Conservation (phyloP, 768 basidiomycete species). For the Cystoderma amianthinum region DNA sequence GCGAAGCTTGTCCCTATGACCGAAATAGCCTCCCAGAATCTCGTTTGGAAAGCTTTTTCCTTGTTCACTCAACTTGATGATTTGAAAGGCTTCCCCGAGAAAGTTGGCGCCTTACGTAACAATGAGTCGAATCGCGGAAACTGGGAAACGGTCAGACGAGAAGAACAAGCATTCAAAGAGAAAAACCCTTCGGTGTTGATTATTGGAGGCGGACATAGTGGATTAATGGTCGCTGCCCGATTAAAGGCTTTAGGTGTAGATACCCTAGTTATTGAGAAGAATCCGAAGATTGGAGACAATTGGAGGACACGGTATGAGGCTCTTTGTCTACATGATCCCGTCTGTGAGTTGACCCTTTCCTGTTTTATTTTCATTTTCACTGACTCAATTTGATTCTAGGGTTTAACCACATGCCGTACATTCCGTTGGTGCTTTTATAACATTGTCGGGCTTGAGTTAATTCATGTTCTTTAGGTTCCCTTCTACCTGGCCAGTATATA, state of each 20-base stretch:
- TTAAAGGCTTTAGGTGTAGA: slow-evolving; percentile 43
- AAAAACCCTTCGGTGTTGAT: slow-evolving; percentile 46
- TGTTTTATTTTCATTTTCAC: neutral
- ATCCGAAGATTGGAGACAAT: slow-evolving; percentile 44
- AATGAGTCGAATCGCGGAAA: slow-evolving; percentile 35
- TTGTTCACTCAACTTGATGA: slow-evolving; percentile 44
- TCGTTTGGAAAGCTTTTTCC: slow-evolving; percentile 47
- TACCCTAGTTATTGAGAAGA: slow-evolving; percentile 49
- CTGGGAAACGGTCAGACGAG: slow-evolving; percentile 37
- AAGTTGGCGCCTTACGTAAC: slow-evolving; percentile 31
- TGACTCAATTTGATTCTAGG: slow-evolving; percentile 14
- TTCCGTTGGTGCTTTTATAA: too few relatives aligned
- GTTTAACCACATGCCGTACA: slow-evolving; percentile 51
- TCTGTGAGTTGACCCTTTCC: slow-evolving; percentile 24
- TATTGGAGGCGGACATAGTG: slow-evolving; percentile 51
- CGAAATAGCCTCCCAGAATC: slow-evolving; percentile 13
- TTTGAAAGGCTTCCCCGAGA: slow-evolving; percentile 36
- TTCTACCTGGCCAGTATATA: slow-evolving; percentile 45
- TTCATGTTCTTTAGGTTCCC: slow-evolving; percentile 36
- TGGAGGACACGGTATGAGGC: slow-evolving; percentile 58
- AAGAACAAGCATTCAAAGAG: slow-evolving; percentile 35
- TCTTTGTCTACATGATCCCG: slow-evolving; percentile 45
- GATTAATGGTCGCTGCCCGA: slow-evolving; percentile 48
- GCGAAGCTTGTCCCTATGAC: slow-evolving; percentile 33
- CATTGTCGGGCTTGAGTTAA: slow-evolving; percentile 17